A percentile compares a stretch with the other conserved stretches of the same genome.
Conservation (phyloP, 2,329 filamentous ascomycete genomes). For the Aspergillus tubingensis region DNA sequence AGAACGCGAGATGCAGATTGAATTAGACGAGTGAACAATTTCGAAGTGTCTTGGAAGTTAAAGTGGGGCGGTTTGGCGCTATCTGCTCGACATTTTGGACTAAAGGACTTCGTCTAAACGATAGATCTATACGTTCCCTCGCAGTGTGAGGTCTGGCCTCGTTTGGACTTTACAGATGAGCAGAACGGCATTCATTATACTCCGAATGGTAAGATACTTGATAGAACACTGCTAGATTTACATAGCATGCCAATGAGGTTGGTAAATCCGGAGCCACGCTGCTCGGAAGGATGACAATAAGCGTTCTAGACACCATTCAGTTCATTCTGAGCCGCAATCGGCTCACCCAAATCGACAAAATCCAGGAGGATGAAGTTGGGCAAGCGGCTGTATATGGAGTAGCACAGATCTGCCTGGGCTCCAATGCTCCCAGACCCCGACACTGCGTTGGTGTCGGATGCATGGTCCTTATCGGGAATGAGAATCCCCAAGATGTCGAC, state of each 20-base stretch:
- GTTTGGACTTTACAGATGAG: not conserved
- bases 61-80: not conserved
- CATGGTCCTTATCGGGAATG: conserved; percentile 45
- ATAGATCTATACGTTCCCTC: not conserved
- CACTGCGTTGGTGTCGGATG: conserved; percentile 46
- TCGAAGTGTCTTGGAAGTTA: not conserved
- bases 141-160: not conserved
- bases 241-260: not conserved
- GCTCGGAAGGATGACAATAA: not conserved
- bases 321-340: conserved; percentile 42
- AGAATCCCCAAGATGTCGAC: conserved; percentile 44
- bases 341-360: conserved; percentile 49
- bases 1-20: conserved; percentile 42
- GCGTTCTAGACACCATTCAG: conserved; percentile 39
- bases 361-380: conserved; percentile 50
- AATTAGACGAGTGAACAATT: conserved; percentile 34
- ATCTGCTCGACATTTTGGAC: not conserved
- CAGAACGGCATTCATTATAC: not conserved
- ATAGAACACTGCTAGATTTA: not conserved
- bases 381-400: conserved; percentile 37
- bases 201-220: not conserved
- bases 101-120: not conserved
- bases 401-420: conserved; percentile 43
- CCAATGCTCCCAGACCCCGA: conserved; percentile 48
- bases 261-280: not conserved